These are phyloP conservation scores for Xenoacremonium recifei DNA, from an alignment of 2,329 filamentous ascomycete genomes.

Conservation along the genomic window DNA sequence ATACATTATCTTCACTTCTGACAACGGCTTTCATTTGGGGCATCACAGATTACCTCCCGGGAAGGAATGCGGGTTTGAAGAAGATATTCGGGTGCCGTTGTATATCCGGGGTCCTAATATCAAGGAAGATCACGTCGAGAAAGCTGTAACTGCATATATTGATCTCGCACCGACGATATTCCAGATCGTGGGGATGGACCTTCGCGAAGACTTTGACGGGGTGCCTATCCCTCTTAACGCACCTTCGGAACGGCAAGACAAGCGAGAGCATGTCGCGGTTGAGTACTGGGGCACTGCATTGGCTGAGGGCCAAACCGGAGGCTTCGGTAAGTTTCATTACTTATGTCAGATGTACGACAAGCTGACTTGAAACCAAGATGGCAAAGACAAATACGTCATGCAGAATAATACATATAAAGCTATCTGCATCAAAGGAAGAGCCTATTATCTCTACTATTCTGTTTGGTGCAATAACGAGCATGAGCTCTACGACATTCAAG, in stretches of 20 bases:
- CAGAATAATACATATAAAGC: too few relatives aligned
- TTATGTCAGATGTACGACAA: too few relatives aligned
- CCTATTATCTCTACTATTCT: too few relatives aligned
- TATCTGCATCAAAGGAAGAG: too few relatives aligned
- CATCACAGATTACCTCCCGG: conserved; percentile 59
- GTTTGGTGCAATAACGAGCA: too few relatives aligned
- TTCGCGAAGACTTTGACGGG: conserved; percentile 55
- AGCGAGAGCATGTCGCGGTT: conserved; percentile 53
- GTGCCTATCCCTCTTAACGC: conserved; percentile 52
- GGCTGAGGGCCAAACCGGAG: conserved; percentile 34
- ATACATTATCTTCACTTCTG: conserved; percentile 58
- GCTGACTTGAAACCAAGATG: too few relatives aligned
- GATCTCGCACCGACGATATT: conserved; percentile 63
- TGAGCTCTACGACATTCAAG: too few relatives aligned
- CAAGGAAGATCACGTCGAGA: conserved; percentile 34
- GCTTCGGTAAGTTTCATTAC: conserved; percentile 21
- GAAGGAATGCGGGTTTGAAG: conserved; percentile 57
- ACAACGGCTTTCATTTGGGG: conserved; percentile 61
- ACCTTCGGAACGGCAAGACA: conserved; percentile 28
- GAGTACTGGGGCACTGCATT: conserved; percentile 53
- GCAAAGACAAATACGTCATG: too few relatives aligned
- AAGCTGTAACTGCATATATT: conserved; percentile 57
- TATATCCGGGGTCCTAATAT: conserved; percentile 56
- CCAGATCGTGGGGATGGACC: conserved; percentile 36
- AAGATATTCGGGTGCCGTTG: conserved; percentile 59